phyloP scores from a whole-genome alignment of 495 filamentous ascomycete genomes.

The Neurospora sp. region DNA sequence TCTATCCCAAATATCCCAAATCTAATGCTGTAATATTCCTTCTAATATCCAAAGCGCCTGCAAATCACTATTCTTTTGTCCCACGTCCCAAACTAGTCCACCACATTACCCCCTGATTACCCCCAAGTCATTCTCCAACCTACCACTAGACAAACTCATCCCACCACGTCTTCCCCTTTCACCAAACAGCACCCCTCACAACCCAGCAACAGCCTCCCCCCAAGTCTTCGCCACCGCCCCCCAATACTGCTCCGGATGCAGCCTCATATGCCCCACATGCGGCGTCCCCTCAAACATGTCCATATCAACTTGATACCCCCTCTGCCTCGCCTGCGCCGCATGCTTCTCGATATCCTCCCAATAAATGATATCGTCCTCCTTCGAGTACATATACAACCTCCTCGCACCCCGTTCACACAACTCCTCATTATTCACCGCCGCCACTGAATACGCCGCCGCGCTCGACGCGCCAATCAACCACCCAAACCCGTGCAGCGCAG shows the following conservation, averaged over 20 bases:
- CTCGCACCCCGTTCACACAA: conserved; percentile 19
- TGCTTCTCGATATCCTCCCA: conserved; percentile 44
- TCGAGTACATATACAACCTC: conserved; percentile 42
- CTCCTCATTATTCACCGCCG: conserved; percentile 24
- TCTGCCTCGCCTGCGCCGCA: conserved; percentile 30
- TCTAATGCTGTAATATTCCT: background rate
- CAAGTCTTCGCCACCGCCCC: conserved; percentile 32
- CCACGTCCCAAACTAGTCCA: background rate
- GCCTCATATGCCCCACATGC: conserved; percentile 47
- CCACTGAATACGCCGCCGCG: conserved; percentile 25
- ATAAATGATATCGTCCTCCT: conserved; percentile 44
- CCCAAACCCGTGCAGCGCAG: conserved; percentile 17
- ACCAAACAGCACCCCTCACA: background rate
- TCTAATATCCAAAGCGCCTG: background rate
- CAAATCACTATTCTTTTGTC: background rate
- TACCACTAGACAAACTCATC: background rate
- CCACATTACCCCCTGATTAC: background rate
- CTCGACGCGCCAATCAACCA: conserved; percentile 23
- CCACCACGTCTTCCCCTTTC: background rate
- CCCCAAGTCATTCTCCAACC: background rate
- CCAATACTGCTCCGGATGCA: conserved; percentile 46
- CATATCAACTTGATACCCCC: conserved; percentile 31
- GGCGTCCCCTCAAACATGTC: conserved; percentile 43
- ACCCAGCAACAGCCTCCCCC: conserved; percentile 15
- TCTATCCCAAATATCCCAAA: background rate